Evolutionary conservation across 2,329 filamentous ascomycete species (phyloP), one percentile per base, ranked within the genome.

Genomic region (Ascochyta pisi): DNA sequence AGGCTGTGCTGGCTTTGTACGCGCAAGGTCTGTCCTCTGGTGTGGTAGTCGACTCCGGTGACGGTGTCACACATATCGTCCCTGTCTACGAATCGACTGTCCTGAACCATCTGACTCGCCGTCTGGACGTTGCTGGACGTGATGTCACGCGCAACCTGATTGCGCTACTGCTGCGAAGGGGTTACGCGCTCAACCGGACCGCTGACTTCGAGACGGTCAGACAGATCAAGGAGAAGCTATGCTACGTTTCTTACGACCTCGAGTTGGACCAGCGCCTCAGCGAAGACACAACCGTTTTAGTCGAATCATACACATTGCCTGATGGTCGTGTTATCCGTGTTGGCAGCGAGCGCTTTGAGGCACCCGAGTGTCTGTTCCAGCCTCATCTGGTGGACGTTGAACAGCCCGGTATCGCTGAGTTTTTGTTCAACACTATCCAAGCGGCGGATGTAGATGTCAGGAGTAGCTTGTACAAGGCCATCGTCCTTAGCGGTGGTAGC

Each of bases 221-320:
- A 60, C 94, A 98, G 78, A 98, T 99, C 82, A 99, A 99, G 82
- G 95, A 99, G 84, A 99, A 99, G 84, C 89, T 99, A 47, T 98
- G 95, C 84, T 99, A 99, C 77, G 94, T 99, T 54, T 97, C 93
- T 12, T 99, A 98, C 82, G 95, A 99, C 77, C 86, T 99, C 54
- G 92, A 96, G 78, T 84, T 99, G 51, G 95, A 99, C 82, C 93
- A 98, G 81, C 88, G 91, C 67, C 86, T 99, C 62, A 96, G 91
- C 72, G 95, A 99, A 80, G 95, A 99, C 70, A 99, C 95, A 15
- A 99, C 95, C 1, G 92, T 97, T 8, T 83, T 99, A 51, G 95
- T 99, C 10, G 95, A 99, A 79, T 96, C 91, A 74, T 99, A 99
- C 82, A 99, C 95, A 1, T 84, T 99, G 9, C 95, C 95, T 29